phyloP scores from a whole-genome alignment of 1,284 basidiomycete genomes.

The Leccinum griseonigrum region DNA sequence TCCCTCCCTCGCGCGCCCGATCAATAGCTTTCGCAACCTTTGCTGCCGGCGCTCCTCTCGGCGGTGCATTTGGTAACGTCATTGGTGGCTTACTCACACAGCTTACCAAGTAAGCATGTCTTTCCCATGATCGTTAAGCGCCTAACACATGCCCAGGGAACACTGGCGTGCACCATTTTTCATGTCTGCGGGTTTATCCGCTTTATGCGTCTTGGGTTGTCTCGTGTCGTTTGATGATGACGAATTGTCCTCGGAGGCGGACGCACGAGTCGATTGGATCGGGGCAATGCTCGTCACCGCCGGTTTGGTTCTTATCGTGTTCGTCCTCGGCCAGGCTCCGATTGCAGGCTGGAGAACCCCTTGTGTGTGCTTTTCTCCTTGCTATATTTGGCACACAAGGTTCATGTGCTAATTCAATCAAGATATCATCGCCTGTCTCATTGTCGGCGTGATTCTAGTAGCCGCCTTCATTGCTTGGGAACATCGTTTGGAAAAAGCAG shows the following conservation, averaged over 20 bases:
- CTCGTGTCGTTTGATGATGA: slow-evolving; percentile 56
- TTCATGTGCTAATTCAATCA: slow-evolving; percentile 7
- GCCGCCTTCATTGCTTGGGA: slow-evolving; percentile 63
- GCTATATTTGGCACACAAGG: not conserved
- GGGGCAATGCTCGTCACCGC: slow-evolving; percentile 74
- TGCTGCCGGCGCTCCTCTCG: slow-evolving; percentile 77
- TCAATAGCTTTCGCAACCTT: slow-evolving; percentile 77
- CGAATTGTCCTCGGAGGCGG: slow-evolving; percentile 41
- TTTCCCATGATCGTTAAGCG: not conserved
- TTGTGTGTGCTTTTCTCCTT: slow-evolving; percentile 45
- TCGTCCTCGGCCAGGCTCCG: slow-evolving; percentile 75
- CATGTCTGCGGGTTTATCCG: slow-evolving; percentile 52
- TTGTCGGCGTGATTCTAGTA: slow-evolving; percentile 56
- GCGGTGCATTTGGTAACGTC: slow-evolving; percentile 65
- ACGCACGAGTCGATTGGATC: slow-evolving; percentile 78
- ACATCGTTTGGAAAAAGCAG: slow-evolving; percentile 44
- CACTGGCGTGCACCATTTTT: slow-evolving; percentile 65
- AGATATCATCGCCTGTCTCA: slow-evolving; percentile 54
- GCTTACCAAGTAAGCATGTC: slow-evolving; percentile 41
- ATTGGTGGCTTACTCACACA: slow-evolving; percentile 74
- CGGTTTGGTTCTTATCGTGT: slow-evolving; percentile 77
- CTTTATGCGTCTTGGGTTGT: slow-evolving; percentile 49
- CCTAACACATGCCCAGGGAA: slow-evolving; percentile 27
- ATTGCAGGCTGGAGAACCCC: slow-evolving; percentile 72
- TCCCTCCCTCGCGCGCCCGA: slow-evolving; percentile 65